Conservation (phyloP, 164 flowering plant genomes). For the Kingdonia uniflora region DNA sequence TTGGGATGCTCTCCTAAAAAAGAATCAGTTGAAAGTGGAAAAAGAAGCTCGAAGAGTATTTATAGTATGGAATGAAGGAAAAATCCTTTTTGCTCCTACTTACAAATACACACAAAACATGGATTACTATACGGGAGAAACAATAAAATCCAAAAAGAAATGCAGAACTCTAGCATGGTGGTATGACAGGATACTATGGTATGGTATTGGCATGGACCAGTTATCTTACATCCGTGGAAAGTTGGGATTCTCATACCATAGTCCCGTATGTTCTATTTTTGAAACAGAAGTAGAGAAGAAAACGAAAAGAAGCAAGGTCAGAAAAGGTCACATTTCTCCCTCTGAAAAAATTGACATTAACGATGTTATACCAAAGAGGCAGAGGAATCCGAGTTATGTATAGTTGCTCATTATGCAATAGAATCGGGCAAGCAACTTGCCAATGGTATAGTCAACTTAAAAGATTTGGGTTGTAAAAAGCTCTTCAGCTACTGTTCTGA, state of each 20-base stretch:
- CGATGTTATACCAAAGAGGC: slow-evolving; percentile 18
- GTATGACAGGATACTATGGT: slow-evolving; percentile 95
- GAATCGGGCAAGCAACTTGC: slow-evolving; percentile 61
- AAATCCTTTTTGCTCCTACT: slow-evolving; percentile 76
- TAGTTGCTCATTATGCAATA: slow-evolving; percentile 54
- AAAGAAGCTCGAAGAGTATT: slow-evolving; percentile 82
- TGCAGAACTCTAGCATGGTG: slow-evolving; percentile 95
- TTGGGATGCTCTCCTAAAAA: slow-evolving; percentile 71
- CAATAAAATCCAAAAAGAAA: slow-evolving; percentile 74
- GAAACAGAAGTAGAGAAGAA: slow-evolving; percentile 16
- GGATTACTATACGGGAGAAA: slow-evolving; percentile 85
- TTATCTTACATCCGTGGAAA: slow-evolving; percentile 70
- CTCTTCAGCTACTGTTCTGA: slow-evolving; percentile 55
- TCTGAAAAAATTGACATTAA: slow-evolving; percentile 7
- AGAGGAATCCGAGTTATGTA: too few relatives aligned
- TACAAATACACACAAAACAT: slow-evolving; percentile 84
- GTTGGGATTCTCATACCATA: slow-evolving; percentile 93
- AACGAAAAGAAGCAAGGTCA: slow-evolving; percentile 4
- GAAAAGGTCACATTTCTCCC: slow-evolving; percentile 7
- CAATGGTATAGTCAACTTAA: slow-evolving; percentile 43
- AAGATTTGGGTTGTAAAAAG: slow-evolving; percentile 53
- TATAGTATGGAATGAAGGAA: slow-evolving; percentile 69
- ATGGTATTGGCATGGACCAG: slow-evolving; percentile 70
- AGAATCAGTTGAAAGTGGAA: slow-evolving; percentile 82
- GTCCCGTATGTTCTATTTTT: slow-evolving; percentile 83